Base-by-base conservation (phyloP, 2,329 filamentous ascomycete genomes). In the Sporothrix curviconia region DNA sequence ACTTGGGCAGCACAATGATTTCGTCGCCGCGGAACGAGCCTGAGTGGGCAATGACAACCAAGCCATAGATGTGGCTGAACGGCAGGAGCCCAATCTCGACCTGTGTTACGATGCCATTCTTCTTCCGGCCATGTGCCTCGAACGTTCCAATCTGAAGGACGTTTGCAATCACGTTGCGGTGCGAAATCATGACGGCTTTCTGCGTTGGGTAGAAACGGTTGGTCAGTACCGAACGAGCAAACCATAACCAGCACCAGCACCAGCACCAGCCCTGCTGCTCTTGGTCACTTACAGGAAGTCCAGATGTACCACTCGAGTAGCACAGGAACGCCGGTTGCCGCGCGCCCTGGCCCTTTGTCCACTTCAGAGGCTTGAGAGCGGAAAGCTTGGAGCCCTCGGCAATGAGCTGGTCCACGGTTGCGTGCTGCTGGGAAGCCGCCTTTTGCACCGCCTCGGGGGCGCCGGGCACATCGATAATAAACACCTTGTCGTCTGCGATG, bases 111-210 rank as follows among this genome's bases (percentile, higher is more conserved):
- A 69, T 37, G 17, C 66, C 66, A 14, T 62, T 62, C 8, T 58
- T 60, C 56, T 63, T 52, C 64, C 73, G 63, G 56, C 65, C 60
- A 59, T 68, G 54, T 50, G 70, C 54, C 49, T 76, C 67, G 56
- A 68, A 82, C 1, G 76, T 71, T 3, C 66, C 64, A 39, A 86
- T 74, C 67, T 90, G 87, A 50, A 90, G 66, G 0, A 81, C 78
- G 66, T 91, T 91, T 36, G 86, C 80, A 49, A 91, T 90, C 15
- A 90, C 82, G 64, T 90, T 91, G 28, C 76, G 74, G 68, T 91
- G 87, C 5, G 86, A 83, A 52, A 91, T 86, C 84, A 87, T 90
- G 25, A 90, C 87, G 52, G 84, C 87, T 84, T 89, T 89, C 82
- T 86, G 60, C 17, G 15, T 8, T 12, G 3, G 24, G 36, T 34